Evolutionary conservation across 164 flowering plant genomes (phyloP).

Genomic region (Tetrastigma voinierianum): DNA sequence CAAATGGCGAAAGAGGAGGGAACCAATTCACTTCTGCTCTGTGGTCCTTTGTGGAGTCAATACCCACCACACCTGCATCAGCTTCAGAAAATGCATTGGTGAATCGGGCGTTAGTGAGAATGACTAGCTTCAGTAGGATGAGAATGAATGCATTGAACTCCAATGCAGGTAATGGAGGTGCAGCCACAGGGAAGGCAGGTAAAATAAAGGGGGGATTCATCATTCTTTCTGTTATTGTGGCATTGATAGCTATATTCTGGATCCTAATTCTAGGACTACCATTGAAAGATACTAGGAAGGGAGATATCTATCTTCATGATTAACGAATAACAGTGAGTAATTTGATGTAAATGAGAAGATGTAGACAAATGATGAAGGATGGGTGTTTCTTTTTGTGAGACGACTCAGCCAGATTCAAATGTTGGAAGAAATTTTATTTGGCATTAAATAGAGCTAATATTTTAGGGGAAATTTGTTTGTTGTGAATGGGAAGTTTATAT

Average conservation of each 20-base stretch:
- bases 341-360: slow-evolving; percentile 10
- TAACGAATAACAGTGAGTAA: too few species aligned
- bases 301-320: slow-evolving; percentile 21
- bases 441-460: too few species aligned
- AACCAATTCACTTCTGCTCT: slow-evolving; percentile 59
- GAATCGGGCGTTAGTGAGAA: slow-evolving; percentile 62
- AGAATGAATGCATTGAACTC: slow-evolving; percentile 33
- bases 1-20: too few species aligned
- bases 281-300: slow-evolving; percentile 10
- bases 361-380: not conserved
- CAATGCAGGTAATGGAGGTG: slow-evolving; percentile 21
- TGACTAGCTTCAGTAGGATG: slow-evolving; percentile 78
- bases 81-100: slow-evolving; percentile 80
- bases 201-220: slow-evolving; percentile 29
- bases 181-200: slow-evolving; percentile 18
- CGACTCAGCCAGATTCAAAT: not conserved
- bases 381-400: not conserved
- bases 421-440: too few species aligned
- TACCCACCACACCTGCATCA: slow-evolving; percentile 91
- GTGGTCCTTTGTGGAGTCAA: slow-evolving; percentile 74
- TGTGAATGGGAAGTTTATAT: too few species aligned
- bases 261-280: slow-evolving; percentile 29
- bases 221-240: slow-evolving; percentile 37
- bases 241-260: slow-evolving; percentile 45
- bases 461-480: too few species aligned